phyloP scores from a whole-genome alignment of 2,329 filamentous ascomycete genomes.

The Paecilomyces formosus region DNA sequence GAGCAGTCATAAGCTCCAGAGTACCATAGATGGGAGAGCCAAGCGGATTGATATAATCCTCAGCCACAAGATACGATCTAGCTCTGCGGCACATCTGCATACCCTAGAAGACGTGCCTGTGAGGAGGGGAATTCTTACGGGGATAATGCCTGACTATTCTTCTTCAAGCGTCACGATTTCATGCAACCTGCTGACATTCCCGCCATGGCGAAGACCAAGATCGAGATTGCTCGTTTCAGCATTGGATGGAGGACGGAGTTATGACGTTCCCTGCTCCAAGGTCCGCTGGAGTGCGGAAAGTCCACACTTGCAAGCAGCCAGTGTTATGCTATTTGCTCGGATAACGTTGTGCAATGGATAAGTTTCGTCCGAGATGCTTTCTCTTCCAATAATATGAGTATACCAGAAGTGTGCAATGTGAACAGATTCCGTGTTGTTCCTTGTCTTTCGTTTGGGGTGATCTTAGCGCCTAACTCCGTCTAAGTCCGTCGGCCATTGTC shows the following conservation, averaged over 20 bases:
- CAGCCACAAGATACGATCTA: not conserved
- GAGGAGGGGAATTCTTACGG: not conserved
- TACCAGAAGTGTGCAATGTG: not conserved
- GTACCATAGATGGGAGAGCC: not conserved
- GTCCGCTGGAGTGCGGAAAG: no score
- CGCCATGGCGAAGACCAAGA: not conserved
- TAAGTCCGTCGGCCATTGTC: not conserved
- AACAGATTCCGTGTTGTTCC: not conserved
- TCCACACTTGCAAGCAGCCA: no score
- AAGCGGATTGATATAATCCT: not conserved
- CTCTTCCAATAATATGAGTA: no score
- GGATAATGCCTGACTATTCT: not conserved
- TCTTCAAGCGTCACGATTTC: no score
- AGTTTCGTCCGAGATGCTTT: no score
- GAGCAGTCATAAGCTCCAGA: no score
- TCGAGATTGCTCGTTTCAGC: not conserved
- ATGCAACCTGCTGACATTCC: not conserved
- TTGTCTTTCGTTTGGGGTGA: not conserved
- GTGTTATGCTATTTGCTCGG: no score
- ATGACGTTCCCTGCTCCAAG: not conserved
- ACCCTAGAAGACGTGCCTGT: not conserved
- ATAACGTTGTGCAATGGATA: no score
- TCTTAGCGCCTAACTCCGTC: not conserved
- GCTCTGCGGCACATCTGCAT: no score
- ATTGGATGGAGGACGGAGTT: not conserved